phyloP scores from a whole-genome alignment of 2,329 filamentous ascomycete species.

The Arthrobotrys entomopaga region DNA sequence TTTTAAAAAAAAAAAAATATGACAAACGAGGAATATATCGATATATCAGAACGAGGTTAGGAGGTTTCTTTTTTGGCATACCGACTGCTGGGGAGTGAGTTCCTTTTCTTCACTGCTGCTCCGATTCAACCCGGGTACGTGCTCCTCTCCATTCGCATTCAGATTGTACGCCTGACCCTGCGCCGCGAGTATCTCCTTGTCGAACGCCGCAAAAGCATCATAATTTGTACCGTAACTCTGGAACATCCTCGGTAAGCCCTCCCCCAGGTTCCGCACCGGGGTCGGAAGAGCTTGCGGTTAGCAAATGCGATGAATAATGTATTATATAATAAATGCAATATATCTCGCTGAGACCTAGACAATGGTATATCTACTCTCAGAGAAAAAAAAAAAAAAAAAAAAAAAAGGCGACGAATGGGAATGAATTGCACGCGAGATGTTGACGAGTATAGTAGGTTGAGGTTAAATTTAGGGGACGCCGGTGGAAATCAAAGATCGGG shows the following conservation, averaged over 20 bases:
- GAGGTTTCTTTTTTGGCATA: constrained; percentile 11
- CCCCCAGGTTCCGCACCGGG: constrained; percentile 17
- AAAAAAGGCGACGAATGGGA: neutral
- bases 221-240: constrained; percentile 52
- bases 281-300: constrained; percentile 19
- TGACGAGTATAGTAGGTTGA: constrained; percentile 25
- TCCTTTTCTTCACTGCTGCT: constrained; percentile 69
- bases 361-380: neutral
- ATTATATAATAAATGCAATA: neutral
- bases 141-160: constrained; percentile 25
- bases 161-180: constrained; percentile 33
- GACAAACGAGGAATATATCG: neutral
- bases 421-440: neutral
- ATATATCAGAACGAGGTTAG: constrained; percentile 56
- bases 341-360: neutral
- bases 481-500: neutral
- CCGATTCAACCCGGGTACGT: constrained; percentile 34
- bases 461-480: neutral
- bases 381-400: neutral
- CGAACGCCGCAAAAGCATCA: constrained; percentile 50
- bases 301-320: constrained; percentile 14
- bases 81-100: constrained; percentile 66
- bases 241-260: constrained; percentile 48
- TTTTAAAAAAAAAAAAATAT: neutral
- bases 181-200: constrained; percentile 52